phyloP scores from a whole-genome alignment of 345 rosid genomes.

The Populus pruinosa region DNA sequence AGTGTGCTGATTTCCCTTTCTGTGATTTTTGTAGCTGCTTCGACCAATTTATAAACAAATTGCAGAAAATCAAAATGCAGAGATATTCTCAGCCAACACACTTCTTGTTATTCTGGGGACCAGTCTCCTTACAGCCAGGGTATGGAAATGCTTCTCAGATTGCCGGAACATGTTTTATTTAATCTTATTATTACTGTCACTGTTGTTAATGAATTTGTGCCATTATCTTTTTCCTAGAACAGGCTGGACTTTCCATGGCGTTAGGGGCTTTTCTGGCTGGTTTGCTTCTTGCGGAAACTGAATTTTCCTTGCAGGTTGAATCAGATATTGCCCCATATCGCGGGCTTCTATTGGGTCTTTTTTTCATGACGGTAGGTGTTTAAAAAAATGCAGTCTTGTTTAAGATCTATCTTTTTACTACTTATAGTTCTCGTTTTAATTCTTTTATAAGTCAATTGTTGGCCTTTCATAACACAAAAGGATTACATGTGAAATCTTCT shows the following conservation, averaged over 20 bases:
- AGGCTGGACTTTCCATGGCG: slow-evolving; percentile 99
- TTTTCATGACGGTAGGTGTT: slow-evolving; percentile 91
- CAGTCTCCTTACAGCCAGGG: slow-evolving; percentile 99
- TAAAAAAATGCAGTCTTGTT: background rate
- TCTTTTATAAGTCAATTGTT: background rate
- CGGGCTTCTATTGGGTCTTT: slow-evolving; percentile 94
- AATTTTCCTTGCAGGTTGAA: slow-evolving; percentile 98
- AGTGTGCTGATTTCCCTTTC: slow-evolving; percentile 10
- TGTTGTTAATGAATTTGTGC: slow-evolving; percentile 6
- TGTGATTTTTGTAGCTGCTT: slow-evolving; percentile 67
- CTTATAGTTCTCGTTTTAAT: background rate
- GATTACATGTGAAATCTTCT: background rate
- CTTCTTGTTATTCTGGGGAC: slow-evolving; percentile 96
- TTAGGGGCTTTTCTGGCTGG: slow-evolving; percentile 99
- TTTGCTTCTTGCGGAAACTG: slow-evolving; percentile 98
- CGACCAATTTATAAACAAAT: slow-evolving; percentile 96
- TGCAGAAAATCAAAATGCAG: slow-evolving; percentile 96
- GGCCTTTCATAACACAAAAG: background rate
- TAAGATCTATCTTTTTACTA: background rate
- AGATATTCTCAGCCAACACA: slow-evolving; percentile 96
- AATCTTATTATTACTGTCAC: background rate
- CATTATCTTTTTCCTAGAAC: slow-evolving; percentile 26
- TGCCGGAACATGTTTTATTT: slow-evolving; percentile 9
- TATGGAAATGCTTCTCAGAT: slow-evolving; percentile 34
- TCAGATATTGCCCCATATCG: slow-evolving; percentile 99